A percentile compares a stretch with the other conserved stretches of the same genome.
Conservation (phyloP, 225 moss, liverwort and hornwort genomes). For the Straminergon stramineum region DNA sequence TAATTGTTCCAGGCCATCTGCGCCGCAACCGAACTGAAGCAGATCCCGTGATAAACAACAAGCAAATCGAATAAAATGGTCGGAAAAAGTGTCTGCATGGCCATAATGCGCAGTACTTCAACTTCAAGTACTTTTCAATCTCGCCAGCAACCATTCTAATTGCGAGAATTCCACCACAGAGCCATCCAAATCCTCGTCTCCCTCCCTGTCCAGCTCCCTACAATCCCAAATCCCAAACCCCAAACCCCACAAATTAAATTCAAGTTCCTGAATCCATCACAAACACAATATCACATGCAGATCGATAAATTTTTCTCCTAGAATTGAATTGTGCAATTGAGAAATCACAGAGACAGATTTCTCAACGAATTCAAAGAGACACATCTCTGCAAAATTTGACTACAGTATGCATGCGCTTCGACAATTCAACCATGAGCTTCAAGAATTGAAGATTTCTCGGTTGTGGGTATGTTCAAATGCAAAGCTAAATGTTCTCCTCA, state of each 20-base stretch:
- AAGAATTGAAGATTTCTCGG: not conserved
- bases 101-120: not conserved
- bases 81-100: not conserved
- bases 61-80: not conserved
- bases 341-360: not conserved
- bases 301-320: not conserved
- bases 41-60: not conserved
- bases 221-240: not conserved
- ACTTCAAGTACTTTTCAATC: not conserved
- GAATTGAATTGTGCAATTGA: not conserved
- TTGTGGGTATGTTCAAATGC: not conserved
- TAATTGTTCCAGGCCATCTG: constrained; percentile 10
- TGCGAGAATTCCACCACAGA: not conserved
- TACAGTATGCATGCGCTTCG: not conserved
- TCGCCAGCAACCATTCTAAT: not conserved
- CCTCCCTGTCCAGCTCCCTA: not conserved
- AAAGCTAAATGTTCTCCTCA: not conserved
- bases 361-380: not conserved
- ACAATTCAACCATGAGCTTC: too few species aligned
- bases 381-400: not conserved
- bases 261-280: too few species aligned
- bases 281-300: not conserved
- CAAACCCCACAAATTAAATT: not conserved
- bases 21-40: not conserved
- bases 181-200: not conserved